Evolutionary conservation across 768 basidiomycete species (phyloP).

Genomic region (Rhizopogon vinicolor): DNA sequence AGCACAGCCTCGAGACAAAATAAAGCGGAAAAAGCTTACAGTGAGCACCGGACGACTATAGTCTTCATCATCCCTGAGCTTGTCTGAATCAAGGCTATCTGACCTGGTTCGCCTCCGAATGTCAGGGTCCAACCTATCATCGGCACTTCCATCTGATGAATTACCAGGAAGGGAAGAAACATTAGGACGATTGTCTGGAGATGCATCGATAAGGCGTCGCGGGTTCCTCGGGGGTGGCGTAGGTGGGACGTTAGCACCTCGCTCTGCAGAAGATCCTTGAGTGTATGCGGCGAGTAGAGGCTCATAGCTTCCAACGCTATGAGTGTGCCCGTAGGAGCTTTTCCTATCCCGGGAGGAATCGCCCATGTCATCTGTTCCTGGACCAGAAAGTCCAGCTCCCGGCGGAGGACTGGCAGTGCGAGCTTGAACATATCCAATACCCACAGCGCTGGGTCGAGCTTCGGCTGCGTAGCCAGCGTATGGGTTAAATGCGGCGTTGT

Average conservation of each 20-base stretch:
- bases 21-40: conserved; percentile 26
- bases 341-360: conserved; percentile 24
- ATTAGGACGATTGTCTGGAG: conserved; percentile 3
- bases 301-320: conserved; percentile 56
- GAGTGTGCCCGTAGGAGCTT: conserved; percentile 36
- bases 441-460: conserved; percentile 9
- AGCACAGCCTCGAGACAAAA: conserved; percentile 7
- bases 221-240: conserved; percentile 30
- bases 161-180: not conserved
- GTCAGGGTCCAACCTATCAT: conserved; percentile 17
- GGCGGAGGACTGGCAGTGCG: conserved; percentile 46
- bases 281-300: conserved; percentile 49
- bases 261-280: conserved; percentile 19
- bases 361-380: conserved; percentile 16
- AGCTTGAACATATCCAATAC: conserved; percentile 41
- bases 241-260: conserved; percentile 7
- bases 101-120: conserved; percentile 16
- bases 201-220: conserved; percentile 1
- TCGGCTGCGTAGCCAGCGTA: conserved; percentile 39
- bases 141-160: conserved; percentile 22
- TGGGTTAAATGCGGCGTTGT: conserved; percentile 39
- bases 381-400: conserved; percentile 11
- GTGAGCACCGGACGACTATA: conserved; percentile 53
- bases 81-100: conserved; percentile 14
- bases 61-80: conserved; percentile 47